Conservation (phyloP, 306 rosid species). For the Castanea sativa region DNA sequence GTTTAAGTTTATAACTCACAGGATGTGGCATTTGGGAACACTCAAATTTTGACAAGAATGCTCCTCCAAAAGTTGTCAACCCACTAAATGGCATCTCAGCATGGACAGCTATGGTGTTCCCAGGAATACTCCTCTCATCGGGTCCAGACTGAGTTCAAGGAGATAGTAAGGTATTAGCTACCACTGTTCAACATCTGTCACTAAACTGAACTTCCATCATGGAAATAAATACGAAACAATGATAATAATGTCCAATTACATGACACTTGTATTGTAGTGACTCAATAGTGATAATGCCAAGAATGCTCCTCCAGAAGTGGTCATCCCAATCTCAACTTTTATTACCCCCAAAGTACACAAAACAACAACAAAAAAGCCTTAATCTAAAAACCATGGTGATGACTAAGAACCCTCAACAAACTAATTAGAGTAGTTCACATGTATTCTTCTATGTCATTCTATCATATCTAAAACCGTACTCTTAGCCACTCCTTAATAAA, state of each 20-base stretch:
- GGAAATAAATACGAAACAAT: background rate
- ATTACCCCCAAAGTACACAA: background rate
- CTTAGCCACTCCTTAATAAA: too few relatives aligned
- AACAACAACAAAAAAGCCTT: too few relatives aligned
- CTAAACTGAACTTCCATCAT: background rate
- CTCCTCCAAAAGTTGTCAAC: constrained; percentile 78
- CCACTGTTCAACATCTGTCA: background rate
- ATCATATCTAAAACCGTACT: too few relatives aligned
- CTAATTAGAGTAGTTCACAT: too few relatives aligned
- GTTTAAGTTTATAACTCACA: constrained; percentile 48
- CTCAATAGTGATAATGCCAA: background rate
- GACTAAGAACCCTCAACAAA: too few relatives aligned
- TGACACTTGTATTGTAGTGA: background rate
- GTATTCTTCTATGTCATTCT: too few relatives aligned
- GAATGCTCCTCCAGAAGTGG: too few relatives aligned
- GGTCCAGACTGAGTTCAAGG: constrained; percentile 70
- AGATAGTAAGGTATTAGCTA: constrained; percentile 8
- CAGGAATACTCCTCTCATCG: constrained; percentile 94
- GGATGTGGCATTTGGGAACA: constrained; percentile 97
- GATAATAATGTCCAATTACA: background rate
- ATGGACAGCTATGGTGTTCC: constrained; percentile 88
- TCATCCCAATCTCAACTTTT: background rate
- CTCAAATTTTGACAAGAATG: constrained; percentile 85
- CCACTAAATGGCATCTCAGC: constrained; percentile 95
- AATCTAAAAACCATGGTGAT: too few relatives aligned